Evolutionary conservation across 2,329 filamentous ascomycete species (phyloP).

Genomic region (Metarhizium sp.): DNA sequence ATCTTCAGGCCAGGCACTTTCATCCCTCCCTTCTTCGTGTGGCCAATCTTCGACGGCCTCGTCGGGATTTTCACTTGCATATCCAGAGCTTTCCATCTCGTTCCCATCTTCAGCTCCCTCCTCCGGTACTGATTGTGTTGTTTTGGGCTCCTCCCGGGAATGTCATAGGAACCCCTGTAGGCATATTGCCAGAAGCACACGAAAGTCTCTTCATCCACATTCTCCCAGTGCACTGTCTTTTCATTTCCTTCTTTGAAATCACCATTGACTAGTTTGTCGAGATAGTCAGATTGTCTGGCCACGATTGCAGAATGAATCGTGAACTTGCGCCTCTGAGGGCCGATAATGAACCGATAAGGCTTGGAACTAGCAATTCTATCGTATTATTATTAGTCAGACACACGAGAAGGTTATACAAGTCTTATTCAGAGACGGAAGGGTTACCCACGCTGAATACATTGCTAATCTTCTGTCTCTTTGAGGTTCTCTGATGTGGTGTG

Average conservation of each 20-base stretch:
- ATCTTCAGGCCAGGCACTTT: too few relatives aligned
- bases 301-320: neutral
- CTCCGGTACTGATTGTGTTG: too few relatives aligned
- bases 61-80: too few relatives aligned
- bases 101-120: neutral
- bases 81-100: neutral
- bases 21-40: too few relatives aligned
- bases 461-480: too few relatives aligned
- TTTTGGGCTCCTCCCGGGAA: neutral
- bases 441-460: neutral
- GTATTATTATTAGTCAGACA: neutral
- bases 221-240: neutral
- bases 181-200: neutral
- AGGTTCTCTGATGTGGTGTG: too few relatives aligned
- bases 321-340: neutral
- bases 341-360: neutral
- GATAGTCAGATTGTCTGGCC: neutral
- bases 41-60: too few relatives aligned
- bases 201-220: neutral
- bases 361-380: neutral
- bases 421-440: too few relatives aligned
- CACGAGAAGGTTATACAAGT: neutral
- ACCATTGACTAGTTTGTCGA: neutral
- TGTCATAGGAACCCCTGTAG: neutral
- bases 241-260: neutral